Evolutionary conservation across 352 stramenopile genomes (phyloP).

Genomic region (Phytophthora macrochlamydospora): DNA sequence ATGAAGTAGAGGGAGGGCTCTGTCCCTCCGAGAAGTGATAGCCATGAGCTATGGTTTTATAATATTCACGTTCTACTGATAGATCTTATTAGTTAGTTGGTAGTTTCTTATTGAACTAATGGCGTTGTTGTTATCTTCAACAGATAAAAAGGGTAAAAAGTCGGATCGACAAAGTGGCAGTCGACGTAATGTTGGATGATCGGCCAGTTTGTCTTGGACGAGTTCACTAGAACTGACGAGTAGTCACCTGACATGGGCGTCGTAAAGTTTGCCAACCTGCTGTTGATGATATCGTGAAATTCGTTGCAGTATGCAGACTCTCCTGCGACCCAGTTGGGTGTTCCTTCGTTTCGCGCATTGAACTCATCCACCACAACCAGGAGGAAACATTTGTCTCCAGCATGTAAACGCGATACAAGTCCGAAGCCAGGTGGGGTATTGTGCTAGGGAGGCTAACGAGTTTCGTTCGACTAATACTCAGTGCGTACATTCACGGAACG

Average conservation of each 20-base stretch:
- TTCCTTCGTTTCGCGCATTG: neutral
- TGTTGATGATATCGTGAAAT: slow-evolving; percentile 7
- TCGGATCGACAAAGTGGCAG: neutral
- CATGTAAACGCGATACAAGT: slow-evolving; percentile 14
- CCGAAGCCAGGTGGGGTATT: slow-evolving; percentile 13
- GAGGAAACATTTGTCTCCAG: slow-evolving; percentile 19
- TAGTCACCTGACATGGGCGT: slow-evolving; percentile 9
- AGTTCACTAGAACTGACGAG: slow-evolving; percentile 14
- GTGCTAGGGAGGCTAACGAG: slow-evolving; percentile 22
- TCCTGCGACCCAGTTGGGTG: neutral
- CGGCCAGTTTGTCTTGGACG: slow-evolving; percentile 3
- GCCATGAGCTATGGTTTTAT: neutral
- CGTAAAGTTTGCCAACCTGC: neutral
- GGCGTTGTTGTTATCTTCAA: slow-evolving; percentile 18
- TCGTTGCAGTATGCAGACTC: slow-evolving; percentile 15
- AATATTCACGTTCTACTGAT: slow-evolving; percentile 1
- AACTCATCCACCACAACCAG: slow-evolving; percentile 18
- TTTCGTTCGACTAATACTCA: slow-evolving; percentile 20
- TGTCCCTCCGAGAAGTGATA: neutral
- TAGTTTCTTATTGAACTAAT: slow-evolving; percentile 1
- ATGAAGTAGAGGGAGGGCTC: slow-evolving; percentile 46
- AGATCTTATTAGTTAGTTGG: too few species aligned
- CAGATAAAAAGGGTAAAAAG: slow-evolving; percentile 14
- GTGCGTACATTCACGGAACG: slow-evolving; percentile 13
- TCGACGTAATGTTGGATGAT: slow-evolving; percentile 8